phyloP scores from a whole-genome alignment of 2,329 filamentous ascomycete genomes.

The Verticillium tricorpus region DNA sequence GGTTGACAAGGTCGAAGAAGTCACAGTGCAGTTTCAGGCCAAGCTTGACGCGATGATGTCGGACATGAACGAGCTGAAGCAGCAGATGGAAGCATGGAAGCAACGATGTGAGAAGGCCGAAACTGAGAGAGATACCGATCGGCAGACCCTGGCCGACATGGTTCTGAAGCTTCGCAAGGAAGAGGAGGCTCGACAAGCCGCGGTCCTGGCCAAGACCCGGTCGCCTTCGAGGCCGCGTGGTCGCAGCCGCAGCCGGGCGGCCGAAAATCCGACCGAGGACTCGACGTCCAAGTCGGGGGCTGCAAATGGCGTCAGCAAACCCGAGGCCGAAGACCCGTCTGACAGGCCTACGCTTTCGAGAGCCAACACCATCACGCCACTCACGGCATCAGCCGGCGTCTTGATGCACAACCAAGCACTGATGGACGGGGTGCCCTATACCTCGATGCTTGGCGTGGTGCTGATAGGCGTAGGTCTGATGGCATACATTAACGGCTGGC shows the following conservation, averaged over 20 bases:
- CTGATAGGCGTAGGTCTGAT: conserved; percentile 77
- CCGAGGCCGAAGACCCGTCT: conserved; percentile 22
- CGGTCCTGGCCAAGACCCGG: conserved; percentile 34
- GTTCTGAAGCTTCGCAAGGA: conserved; percentile 74
- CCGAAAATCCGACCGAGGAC: conserved; percentile 3
- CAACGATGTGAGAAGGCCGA: conserved; percentile 77
- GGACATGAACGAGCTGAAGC: conserved; percentile 77
- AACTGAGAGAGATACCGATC: conserved; percentile 65
- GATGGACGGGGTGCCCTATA: conserved; percentile 64
- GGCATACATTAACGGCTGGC: conserved; percentile 84
- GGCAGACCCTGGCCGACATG: conserved; percentile 81
- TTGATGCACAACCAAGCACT: conserved; percentile 39
- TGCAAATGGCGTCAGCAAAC: neutral
- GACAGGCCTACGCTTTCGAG: conserved; percentile 41
- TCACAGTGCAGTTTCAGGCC: conserved; percentile 51
- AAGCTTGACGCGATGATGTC: conserved; percentile 71
- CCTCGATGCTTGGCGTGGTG: conserved; percentile 78
- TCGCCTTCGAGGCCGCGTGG: conserved; percentile 27
- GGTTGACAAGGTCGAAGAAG: conserved; percentile 30
- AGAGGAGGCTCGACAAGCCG: conserved; percentile 47
- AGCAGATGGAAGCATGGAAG: conserved; percentile 74
- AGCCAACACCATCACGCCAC: conserved; percentile 45
- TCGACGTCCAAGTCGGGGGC: neutral
- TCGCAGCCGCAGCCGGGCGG: conserved; percentile 9
- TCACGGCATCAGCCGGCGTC: conserved; percentile 31